Evolutionary conservation across 495 filamentous ascomycete genomes (phyloP), one percentile per base, ranked within the genome.

Genomic region (Schizothecium vesticola): DNA sequence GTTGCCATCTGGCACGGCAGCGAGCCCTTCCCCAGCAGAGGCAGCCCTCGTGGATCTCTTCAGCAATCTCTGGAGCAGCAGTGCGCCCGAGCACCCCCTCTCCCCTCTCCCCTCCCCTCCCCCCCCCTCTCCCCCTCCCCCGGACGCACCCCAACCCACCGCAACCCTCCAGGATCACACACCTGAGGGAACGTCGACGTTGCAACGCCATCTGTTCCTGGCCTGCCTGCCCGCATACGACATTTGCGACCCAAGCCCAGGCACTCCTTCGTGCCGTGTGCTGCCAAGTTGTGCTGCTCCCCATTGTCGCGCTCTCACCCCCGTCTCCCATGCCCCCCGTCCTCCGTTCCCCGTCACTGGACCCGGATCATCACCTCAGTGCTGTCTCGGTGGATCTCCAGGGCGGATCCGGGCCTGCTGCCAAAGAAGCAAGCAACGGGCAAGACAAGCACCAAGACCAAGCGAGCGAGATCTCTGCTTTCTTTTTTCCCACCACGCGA

Each of bases 311-410:
- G 11, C 57, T 55, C 43, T 55, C 64, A 62, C 58, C 26, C 60
- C 29, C 24, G 31, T 16, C 57, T 58, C 61, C 59, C 58, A 28
- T 61, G 22, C 31, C 59, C n/a, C n/a, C n/a, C n/a, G n/a, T n/a
- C n/a, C n/a, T n/a, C n/a, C 63, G 25, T 63, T 43, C 59, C 70
- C 61, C 33, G 33, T 43, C 33, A 5, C 31, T 33, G 31, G 31
- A 13, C 12, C 43, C 43, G 43, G 43, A 51, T 51, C 43, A 51
- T 51, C 43, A 51, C 43, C 36, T 43, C 36, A 19, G 36, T 28
- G 59, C 67, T 68, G 69, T 73, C 69, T 71, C 69, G 67, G 72
- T 65, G 63, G 65, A 67, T 73, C 65, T 73, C 63, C 43, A 59
- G 59, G 61, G 59, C 69, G 58, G 63, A 58, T 26, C 63, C 36